Evolutionary conservation across 345 rosid genomes (phyloP).

Genomic region (Corchorus capsularis): DNA sequence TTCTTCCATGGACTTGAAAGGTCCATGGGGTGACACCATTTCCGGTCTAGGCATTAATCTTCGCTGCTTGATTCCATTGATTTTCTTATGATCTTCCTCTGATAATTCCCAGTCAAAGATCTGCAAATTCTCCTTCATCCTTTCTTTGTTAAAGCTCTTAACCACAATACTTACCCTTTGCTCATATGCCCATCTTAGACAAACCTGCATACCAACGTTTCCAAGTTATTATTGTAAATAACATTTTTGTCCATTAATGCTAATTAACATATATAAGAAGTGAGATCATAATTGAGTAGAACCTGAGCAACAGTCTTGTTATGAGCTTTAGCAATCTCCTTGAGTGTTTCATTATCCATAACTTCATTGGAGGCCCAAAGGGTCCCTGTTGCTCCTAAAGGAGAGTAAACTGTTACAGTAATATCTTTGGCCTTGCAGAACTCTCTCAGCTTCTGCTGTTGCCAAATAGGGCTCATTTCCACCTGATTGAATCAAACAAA

Average conservation of each 20-base stretch:
- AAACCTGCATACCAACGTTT: background rate
- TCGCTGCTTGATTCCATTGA: background rate
- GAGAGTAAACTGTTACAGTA: slow-evolving; percentile 57
- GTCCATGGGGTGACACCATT: slow-evolving; percentile 16
- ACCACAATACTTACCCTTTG: slow-evolving; percentile 14
- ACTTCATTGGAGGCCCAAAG: slow-evolving; percentile 64
- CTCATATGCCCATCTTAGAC: slow-evolving; percentile 17
- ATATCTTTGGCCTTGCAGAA: slow-evolving; percentile 59
- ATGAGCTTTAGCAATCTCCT: slow-evolving; percentile 60
- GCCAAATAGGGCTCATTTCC: slow-evolving; percentile 86
- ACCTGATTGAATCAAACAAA: slow-evolving; percentile 39
- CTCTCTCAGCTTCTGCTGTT: slow-evolving; percentile 65
- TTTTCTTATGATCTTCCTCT: background rate
- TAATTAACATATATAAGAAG: background rate
- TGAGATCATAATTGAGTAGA: background rate
- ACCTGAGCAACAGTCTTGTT: slow-evolving; percentile 81
- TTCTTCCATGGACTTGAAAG: slow-evolving; percentile 13
- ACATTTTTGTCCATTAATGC: background rate
- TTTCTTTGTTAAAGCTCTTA: slow-evolving; percentile 20
- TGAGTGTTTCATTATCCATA: slow-evolving; percentile 58
- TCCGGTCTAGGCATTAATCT: background rate
- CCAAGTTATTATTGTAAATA: background rate
- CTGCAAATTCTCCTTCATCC: slow-evolving; percentile 20
- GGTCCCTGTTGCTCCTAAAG: slow-evolving; percentile 65
- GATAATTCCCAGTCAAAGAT: slow-evolving; percentile 16